A percentile compares a stretch with the other conserved stretches of the same genome.
Evolutionary conservation across 2,329 filamentous ascomycete species (phyloP).

Genomic region (Monosporascus sp.): DNA sequence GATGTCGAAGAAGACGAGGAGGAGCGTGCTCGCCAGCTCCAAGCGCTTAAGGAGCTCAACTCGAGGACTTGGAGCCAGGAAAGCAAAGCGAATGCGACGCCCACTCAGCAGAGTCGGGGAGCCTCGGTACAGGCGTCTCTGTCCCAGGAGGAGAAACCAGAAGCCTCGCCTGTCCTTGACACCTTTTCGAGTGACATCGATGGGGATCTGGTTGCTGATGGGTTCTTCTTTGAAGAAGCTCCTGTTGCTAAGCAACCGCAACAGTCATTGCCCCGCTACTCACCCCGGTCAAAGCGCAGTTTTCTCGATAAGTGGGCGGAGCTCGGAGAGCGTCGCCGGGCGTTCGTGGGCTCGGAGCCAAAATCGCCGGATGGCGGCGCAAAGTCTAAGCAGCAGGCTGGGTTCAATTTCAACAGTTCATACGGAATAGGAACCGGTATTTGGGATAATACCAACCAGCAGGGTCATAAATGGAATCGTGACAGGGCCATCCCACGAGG

Average conservation of each 20-base stretch:
- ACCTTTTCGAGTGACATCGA: conserved; percentile 47
- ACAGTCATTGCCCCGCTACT: conserved; percentile 45
- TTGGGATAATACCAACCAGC: conserved; percentile 37
- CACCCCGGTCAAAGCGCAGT: conserved; percentile 60
- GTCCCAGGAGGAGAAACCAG: conserved; percentile 36
- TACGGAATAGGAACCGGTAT: conserved; percentile 31
- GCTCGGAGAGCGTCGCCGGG: conserved; percentile 77
- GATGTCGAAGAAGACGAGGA: conserved; percentile 73
- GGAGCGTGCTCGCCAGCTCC: conserved; percentile 54
- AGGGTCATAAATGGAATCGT: conserved; percentile 35
- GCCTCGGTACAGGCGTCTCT: conserved; percentile 38
- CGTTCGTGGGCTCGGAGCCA: conserved; percentile 48
- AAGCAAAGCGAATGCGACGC: conserved; percentile 45
- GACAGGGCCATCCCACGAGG: conserved; percentile 41
- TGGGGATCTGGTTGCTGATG: conserved; percentile 61
- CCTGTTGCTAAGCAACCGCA: conserved; percentile 32
- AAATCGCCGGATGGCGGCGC: conserved; percentile 41
- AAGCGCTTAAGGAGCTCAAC: conserved; percentile 61
- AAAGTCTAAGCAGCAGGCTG: conserved; percentile 42
- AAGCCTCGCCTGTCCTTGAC: conserved; percentile 31
- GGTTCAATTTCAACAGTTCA: conserved; percentile 33
- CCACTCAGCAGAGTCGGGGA: conserved; percentile 33
- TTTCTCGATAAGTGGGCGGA: conserved; percentile 81
- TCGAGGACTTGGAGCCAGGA: conserved; percentile 76
- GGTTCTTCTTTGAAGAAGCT: conserved; percentile 69